Base-by-base conservation (phyloP, 2,329 filamentous ascomycete genomes). In the Nemania sp. region DNA sequence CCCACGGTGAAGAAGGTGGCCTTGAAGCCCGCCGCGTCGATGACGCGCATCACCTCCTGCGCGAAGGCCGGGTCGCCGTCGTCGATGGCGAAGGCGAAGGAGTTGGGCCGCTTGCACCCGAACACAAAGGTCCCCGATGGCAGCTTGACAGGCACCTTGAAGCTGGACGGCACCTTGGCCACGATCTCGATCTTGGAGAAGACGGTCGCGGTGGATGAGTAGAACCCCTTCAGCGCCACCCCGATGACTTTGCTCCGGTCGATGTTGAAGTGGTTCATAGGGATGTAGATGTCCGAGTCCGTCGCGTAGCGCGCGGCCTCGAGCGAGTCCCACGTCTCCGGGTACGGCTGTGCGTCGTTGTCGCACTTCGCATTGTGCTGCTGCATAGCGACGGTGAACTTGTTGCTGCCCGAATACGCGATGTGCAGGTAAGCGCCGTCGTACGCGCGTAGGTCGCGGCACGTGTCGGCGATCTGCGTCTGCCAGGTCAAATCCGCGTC, bases 1-100 rank as follows among this genome's bases (percentile, higher is more conserved):
- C 89, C 90, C 51, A 92, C 89, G 41, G 89, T 90, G 80, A 92
- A 92, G 78, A 92, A 92, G 1, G 90, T 92, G 2, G 91, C 89
- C 71, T 88, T 85, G 73, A 92, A 88, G 62, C 81, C 77, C 59
- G 89, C 89, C 22, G 87, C 85, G 22, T 87, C 84, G 73, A 92
- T 81, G 61, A 90, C 88, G 47, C 85, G 79, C 80, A 90, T 86
- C 22, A 91, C 87, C 69, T 86, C 79, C 78, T 88, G 84, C 1
- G 89, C 89, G 64, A 86, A 83, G 38, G 80, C 74, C 54, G 90
- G 90, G 58, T 86, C 82, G 24, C 90, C 90, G 76, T 92, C 90
- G 75, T 92, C 90, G 70, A 92, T 92, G 57, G 89, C 90, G 77
- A 92, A 92, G 1, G 90, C 90, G 76, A 92, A 92, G 0, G 87